Base-by-base conservation (phyloP, 2,329 filamentous ascomycete species). In the Venturia nashicola region DNA sequence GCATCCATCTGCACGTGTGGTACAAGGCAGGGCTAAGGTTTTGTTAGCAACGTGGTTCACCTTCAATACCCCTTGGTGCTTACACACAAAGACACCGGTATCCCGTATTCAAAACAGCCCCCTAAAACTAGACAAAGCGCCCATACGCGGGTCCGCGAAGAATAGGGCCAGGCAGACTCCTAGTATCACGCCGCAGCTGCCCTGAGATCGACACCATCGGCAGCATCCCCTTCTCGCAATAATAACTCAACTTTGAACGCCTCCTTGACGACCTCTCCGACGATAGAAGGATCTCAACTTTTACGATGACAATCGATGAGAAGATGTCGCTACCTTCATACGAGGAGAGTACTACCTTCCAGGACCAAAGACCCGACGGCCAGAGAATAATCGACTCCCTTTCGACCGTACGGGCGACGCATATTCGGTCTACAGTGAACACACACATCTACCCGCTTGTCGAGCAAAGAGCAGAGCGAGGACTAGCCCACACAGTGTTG, bases 401-500 rank as follows among this genome's bases (percentile, higher is more conserved):
- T 16, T 72, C 73, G 12, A 68, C 72, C 40, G 72, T 74, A 27
- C 76, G 77, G 61, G 72, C 73, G 6, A 70, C 72, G 42, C 75
- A 77, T 61, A 74, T 80, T 62, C 68, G 71, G 32, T 66, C 72
- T 40, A 69, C 78, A 18, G 72, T 79, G 39, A 68, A 72, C 39
- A 70, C 67, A 1, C 70, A 76, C 65, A 74, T 80, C 64, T 72
- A 76, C 39, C 77, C 78, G 1, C 68, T 76, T 20, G 69, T 80
- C 59, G 68, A 73, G 63, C 65, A 72, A 14, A 75, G 76, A 66
- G 74, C 74, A 46, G 68, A 72, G 12, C 73, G 74, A 40, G 77
- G 77, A 36, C 74, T 79, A 46, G 74, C 76, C 18, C 75, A 75
- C 65, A 77, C 76, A 16, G 76, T 73, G 14, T 74, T 79, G 65